Evolutionary conservation across 1,284 basidiomycete species (phyloP).

Genomic region (Leccinum angustisporum): DNA sequence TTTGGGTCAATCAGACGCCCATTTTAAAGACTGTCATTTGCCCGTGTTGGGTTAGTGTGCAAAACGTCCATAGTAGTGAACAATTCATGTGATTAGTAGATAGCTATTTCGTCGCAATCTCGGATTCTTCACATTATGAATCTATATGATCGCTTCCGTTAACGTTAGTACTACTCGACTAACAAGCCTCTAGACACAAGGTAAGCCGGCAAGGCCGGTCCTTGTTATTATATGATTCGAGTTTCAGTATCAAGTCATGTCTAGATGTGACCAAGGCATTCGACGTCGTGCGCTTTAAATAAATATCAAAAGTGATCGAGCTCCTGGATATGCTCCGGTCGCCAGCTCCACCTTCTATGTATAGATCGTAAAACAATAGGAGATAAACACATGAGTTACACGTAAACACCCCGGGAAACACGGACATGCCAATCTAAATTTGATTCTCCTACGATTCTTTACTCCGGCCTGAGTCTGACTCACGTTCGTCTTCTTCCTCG

Average conservation of each 20-base stretch:
- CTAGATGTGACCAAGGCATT: background rate
- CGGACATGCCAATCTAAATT: background rate
- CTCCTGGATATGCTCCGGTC: background rate
- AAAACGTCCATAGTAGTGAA: too few relatives aligned
- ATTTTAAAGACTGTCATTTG: background rate
- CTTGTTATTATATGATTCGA: too few relatives aligned
- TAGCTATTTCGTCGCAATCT: too few relatives aligned
- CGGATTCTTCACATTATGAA: too few relatives aligned
- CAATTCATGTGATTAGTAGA: too few relatives aligned
- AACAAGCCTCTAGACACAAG: too few relatives aligned
- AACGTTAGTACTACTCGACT: too few relatives aligned
- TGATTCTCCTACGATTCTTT: background rate
- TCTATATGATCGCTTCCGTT: too few relatives aligned
- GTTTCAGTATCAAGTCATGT: background rate
- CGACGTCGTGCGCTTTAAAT: background rate
- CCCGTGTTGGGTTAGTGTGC: too few relatives aligned
- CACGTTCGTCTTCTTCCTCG: slow-evolving; percentile 4
- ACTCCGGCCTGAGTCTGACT: slow-evolving; percentile 11
- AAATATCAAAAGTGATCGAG: background rate
- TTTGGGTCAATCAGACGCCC: background rate
- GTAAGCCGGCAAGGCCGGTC: too few relatives aligned
- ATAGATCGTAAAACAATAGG: background rate
- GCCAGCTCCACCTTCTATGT: background rate
- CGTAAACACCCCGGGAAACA: background rate
- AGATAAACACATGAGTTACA: background rate